These are phyloP conservation scores for Lunasporangiospora selenospora DNA, from an alignment of 192 early-diverging fungal genomes.

Conservation along the genomic window DNA sequence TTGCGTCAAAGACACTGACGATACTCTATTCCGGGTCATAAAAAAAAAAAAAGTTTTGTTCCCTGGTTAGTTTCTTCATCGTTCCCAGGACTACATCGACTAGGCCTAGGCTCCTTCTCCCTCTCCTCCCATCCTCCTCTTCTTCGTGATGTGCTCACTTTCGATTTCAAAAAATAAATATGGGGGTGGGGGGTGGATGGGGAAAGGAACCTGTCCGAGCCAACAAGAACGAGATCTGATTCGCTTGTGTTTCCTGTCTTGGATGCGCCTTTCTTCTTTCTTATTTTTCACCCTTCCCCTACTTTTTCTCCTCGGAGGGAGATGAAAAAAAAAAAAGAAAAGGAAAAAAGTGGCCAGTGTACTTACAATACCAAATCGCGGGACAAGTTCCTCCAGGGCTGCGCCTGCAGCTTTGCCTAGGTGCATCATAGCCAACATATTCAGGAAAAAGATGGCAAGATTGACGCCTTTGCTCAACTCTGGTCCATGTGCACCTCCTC, in stretches of 20 bases:
- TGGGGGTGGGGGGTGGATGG: too few relatives aligned
- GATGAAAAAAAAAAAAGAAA: not conserved
- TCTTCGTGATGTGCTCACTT: too few relatives aligned
- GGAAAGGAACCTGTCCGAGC: too few relatives aligned
- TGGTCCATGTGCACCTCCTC: conserved; percentile 2
- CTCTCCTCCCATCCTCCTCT: too few relatives aligned
- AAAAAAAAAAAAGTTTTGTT: not conserved
- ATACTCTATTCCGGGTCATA: conserved; percentile 15
- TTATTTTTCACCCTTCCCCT: too few relatives aligned
- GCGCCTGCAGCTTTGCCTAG: conserved; percentile 33
- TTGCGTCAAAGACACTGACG: conserved; percentile 46
- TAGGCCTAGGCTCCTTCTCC: too few relatives aligned
- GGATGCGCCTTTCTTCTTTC: too few relatives aligned
- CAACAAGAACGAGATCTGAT: too few relatives aligned
- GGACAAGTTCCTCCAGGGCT: conserved; percentile 31
- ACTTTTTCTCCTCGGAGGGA: too few relatives aligned
- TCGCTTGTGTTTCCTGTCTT: too few relatives aligned
- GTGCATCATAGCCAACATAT: conserved; percentile 42
- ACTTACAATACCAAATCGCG: conserved; percentile 36
- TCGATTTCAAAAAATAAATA: too few relatives aligned
- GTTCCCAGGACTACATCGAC: too few relatives aligned
- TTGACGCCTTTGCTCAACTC: conserved; percentile 24
- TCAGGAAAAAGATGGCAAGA: conserved; percentile 23
- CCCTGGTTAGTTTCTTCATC: not conserved
- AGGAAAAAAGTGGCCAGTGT: not conserved